Evolutionary conservation across 495 filamentous ascomycete genomes (phyloP).

Genomic region (Penicillium lagena): DNA sequence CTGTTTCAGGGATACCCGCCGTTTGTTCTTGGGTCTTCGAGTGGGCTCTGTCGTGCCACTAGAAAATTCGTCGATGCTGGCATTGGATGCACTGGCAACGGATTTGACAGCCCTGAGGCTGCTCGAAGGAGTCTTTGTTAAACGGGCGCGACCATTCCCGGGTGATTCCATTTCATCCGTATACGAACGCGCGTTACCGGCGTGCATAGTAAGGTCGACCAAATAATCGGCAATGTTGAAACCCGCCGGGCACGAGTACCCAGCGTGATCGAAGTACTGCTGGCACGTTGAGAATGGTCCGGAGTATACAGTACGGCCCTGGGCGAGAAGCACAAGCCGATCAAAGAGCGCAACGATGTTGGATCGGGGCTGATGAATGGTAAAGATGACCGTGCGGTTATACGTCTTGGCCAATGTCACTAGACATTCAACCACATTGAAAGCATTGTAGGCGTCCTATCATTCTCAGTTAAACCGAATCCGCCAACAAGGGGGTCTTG

Average conservation of each 20-base stretch:
- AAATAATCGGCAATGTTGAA: slow-evolving; percentile 99
- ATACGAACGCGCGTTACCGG: slow-evolving; percentile 50
- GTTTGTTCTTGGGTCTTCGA: slow-evolving; percentile 56
- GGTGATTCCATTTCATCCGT: slow-evolving; percentile 50
- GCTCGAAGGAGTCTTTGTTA: slow-evolving; percentile 69
- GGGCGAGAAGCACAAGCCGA: slow-evolving; percentile 80
- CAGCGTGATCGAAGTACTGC: slow-evolving; percentile 83
- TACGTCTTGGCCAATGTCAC: slow-evolving; percentile 94
- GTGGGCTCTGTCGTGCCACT: slow-evolving; percentile 55
- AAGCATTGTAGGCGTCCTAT: slow-evolving; percentile 86
- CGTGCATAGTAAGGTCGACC: slow-evolving; percentile 97
- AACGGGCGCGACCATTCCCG: slow-evolving; percentile 33
- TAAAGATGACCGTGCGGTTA: slow-evolving; percentile 94
- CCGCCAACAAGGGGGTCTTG: not conserved
- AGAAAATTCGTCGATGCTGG: slow-evolving; percentile 49
- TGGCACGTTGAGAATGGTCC: slow-evolving; percentile 87
- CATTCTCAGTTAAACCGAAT: not conserved
- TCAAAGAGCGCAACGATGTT: slow-evolving; percentile 99
- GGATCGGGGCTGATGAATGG: slow-evolving; percentile 98
- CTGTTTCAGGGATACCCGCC: slow-evolving; percentile 68
- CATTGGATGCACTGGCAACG: slow-evolving; percentile 70
- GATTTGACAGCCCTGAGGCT: slow-evolving; percentile 89
- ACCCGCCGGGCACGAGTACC: slow-evolving; percentile 86
- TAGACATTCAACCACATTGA: slow-evolving; percentile 93
- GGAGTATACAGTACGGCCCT: slow-evolving; percentile 87